These are phyloP conservation scores for Solanum megistacrolobum DNA, from an alignment of 257 asterid genomes.

Conservation along the genomic window DNA sequence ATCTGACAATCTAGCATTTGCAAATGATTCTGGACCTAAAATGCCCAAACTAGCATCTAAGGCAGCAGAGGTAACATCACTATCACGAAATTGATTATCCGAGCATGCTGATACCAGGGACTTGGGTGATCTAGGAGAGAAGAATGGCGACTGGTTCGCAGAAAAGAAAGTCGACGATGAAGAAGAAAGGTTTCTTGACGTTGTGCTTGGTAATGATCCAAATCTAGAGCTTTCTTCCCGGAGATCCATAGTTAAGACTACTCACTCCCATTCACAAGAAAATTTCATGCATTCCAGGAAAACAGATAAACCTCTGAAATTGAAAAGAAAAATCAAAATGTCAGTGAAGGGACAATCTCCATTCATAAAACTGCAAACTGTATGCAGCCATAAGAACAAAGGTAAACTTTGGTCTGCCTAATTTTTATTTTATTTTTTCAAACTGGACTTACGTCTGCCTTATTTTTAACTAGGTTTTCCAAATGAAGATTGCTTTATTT, in stretches of 20 bases:
- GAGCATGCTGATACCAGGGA: slow-evolving; percentile 11
- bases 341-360: neutral
- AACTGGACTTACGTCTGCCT: neutral
- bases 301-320: slow-evolving; percentile 21
- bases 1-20: slow-evolving; percentile 24
- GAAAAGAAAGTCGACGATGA: slow-evolving; percentile 89
- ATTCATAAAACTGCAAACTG: neutral
- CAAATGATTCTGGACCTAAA: slow-evolving; percentile 25
- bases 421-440: neutral
- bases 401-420: neutral
- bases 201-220: slow-evolving; percentile 39
- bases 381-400: neutral
- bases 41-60: slow-evolving; percentile 15
- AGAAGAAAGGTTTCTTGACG: slow-evolving; percentile 76
- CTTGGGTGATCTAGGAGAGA: slow-evolving; percentile 64
- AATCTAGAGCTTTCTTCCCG: slow-evolving; percentile 50
- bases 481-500: neutral
- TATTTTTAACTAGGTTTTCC: neutral
- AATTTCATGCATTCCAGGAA: slow-evolving; percentile 25
- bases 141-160: slow-evolving; percentile 87
- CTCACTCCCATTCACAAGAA: slow-evolving; percentile 21
- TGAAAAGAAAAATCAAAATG: neutral
- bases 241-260: slow-evolving; percentile 48
- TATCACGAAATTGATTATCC: slow-evolving; percentile 9
- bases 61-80: slow-evolving; percentile 23